Evolutionary conservation across 495 filamentous ascomycete genomes (phyloP).

Genomic region (Xylaria curta): DNA sequence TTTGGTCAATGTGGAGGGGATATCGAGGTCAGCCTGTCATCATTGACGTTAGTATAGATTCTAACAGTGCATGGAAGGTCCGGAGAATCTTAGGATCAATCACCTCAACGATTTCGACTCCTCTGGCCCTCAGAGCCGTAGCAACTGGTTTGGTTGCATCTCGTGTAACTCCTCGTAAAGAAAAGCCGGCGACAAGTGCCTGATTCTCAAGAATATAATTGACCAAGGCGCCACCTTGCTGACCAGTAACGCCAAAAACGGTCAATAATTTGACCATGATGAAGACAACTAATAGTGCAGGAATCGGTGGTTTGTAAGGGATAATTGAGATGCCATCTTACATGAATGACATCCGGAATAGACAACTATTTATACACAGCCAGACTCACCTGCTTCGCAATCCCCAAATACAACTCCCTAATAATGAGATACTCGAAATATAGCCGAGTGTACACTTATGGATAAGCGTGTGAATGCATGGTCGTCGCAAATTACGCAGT

Average conservation of each 20-base stretch:
- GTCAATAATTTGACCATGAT: not conserved
- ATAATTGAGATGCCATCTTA: not conserved
- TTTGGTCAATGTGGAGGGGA: not conserved
- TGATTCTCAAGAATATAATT: not conserved
- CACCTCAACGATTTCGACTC: not conserved
- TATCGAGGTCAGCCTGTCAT: not conserved
- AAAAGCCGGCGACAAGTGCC: not conserved
- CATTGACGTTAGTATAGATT: not conserved
- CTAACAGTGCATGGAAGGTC: not conserved
- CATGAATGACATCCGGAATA: not conserved
- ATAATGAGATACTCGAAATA: not conserved
- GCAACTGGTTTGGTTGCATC: not conserved
- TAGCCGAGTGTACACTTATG: not conserved
- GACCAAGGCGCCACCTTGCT: not conserved
- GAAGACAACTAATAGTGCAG: not conserved
- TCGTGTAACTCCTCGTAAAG: not conserved
- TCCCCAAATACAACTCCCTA: not conserved
- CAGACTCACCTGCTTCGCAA: not conserved
- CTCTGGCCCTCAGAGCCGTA: not conserved
- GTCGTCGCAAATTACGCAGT: slow-evolving; percentile 1
- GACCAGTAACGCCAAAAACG: not conserved
- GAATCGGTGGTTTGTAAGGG: not conserved
- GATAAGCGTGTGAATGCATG: not conserved
- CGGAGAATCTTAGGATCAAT: not conserved
- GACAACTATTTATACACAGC: not conserved